Evolutionary conservation across 441 rosid genomes (phyloP).

Genomic region (Erodium trifolium): DNA sequence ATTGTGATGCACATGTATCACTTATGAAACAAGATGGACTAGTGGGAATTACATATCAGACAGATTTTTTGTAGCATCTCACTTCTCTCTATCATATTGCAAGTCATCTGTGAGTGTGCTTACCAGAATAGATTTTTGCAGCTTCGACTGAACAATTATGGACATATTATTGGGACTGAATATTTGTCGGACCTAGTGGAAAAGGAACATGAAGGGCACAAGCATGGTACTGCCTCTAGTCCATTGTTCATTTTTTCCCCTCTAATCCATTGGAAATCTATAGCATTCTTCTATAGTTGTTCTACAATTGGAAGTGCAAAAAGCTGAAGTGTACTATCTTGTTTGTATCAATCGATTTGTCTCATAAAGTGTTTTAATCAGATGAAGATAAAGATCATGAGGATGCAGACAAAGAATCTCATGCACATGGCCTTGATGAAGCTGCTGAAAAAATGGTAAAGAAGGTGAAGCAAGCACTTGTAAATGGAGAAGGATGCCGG

Average conservation of each 20-base stretch:
- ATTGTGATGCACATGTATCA: neutral
- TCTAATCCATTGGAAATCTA: neutral
- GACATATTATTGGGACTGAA: conserved; percentile 87
- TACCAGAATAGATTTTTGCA: conserved; percentile 42
- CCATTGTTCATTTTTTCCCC: neutral
- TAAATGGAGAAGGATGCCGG: conserved; percentile 90
- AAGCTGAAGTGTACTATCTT: too few relatives aligned
- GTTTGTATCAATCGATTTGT: too few relatives aligned
- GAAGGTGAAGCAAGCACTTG: conserved; percentile 84
- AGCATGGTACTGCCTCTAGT: conserved; percentile 47
- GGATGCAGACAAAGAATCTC: conserved; percentile 38
- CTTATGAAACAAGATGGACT: neutral
- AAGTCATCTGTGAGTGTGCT: conserved; percentile 7
- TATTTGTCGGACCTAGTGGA: conserved; percentile 90
- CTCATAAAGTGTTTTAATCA: conserved; percentile 15
- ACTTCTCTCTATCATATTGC: neutral
- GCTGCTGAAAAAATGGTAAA: conserved; percentile 78
- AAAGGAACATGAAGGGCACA: conserved; percentile 58
- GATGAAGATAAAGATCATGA: conserved; percentile 59
- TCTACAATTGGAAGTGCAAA: too few relatives aligned
- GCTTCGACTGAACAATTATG: conserved; percentile 79
- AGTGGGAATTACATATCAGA: neutral
- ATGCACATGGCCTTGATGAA: conserved; percentile 59
- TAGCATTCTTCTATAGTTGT: too few relatives aligned
- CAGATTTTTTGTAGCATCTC: neutral